Percentiles rank a stretch among this genome's conserved stretches.
Conservation (phyloP, 2,329 filamentous ascomycete genomes). For the Bertia moriformis region DNA sequence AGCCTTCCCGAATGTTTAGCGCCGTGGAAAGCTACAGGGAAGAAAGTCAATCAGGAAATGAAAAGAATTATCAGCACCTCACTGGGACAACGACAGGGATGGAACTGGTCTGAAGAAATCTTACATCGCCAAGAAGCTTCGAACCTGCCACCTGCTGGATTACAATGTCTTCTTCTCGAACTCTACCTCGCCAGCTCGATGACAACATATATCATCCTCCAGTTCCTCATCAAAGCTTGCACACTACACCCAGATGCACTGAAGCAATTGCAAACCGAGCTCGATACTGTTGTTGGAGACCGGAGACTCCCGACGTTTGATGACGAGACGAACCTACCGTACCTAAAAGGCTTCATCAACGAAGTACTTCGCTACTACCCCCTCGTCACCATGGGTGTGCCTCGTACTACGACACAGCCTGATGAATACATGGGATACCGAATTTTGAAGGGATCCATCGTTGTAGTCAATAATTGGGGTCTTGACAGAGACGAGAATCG, state of each 20-base stretch:
- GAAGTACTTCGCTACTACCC: slow-evolving; percentile 21
- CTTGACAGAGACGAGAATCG: not conserved
- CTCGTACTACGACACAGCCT: slow-evolving; percentile 12
- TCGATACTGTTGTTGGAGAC: not conserved
- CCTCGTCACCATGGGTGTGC: slow-evolving; percentile 11
- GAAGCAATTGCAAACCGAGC: not conserved
- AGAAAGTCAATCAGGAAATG: not conserved
- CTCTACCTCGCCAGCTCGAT: not conserved
- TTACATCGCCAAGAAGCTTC: not conserved
- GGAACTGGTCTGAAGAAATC: not conserved
- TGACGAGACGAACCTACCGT: slow-evolving; percentile 16
- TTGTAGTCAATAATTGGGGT: slow-evolving; percentile 16
- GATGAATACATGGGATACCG: slow-evolving; percentile 12
- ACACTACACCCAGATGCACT: not conserved
- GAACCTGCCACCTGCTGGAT: not conserved
- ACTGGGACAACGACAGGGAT: not conserved
- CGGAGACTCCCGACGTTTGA: slow-evolving; percentile 10
- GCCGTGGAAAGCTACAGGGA: too few relatives aligned
- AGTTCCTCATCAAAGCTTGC: not conserved
- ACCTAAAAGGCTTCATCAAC: slow-evolving; percentile 18
- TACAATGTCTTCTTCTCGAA: not conserved
- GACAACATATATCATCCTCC: not conserved
- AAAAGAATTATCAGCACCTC: not conserved
- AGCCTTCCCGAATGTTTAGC: too few relatives aligned
- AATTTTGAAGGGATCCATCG: slow-evolving; percentile 17